Evolutionary conservation across 805 yeast species (phyloP), one percentile per base, ranked within the genome.

Genomic region (Kazachstania psychrophila): DNA sequence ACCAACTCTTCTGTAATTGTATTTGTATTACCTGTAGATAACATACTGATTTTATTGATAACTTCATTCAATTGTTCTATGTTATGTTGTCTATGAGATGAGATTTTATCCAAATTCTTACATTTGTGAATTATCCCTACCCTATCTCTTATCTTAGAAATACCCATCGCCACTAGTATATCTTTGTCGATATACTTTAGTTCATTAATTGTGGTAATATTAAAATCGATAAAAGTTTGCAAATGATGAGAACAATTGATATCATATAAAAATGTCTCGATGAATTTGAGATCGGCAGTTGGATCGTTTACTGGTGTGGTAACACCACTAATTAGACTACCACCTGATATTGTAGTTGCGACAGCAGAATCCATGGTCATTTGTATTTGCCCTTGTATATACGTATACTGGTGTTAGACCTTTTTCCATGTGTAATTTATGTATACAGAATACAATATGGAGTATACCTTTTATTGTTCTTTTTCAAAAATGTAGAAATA

Each of bases 61-160:
- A 54, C 33, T 5, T 47, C 55, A 12, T 43, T 41, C 25, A 50
- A 38, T 30, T 48, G 48, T 2, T 41, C 39, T 12, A 31, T 17
- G 11, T 40, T 35, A 16, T 38, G 31, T 20, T 36, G 38, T 41
- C 39, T 24, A 20, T 31, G 34, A 28, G 11, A 5, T 5, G 49
- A 9, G 33, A 45, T 54, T 33, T 60, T 75, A 48, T 28, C 64
- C 56, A 52, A 19, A 16, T 34, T 31, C 22, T 70, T 64, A 3
- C 83, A 66, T 15, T 79, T 77, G 12, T 73, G 64, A 48, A 79
- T 74, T 9, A 89, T 58, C 20, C 80, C 65, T 15, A 89, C 65
- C 19, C 96, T 64, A 56, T 92, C 97, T 1, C 97, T 96, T 12
- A 89, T 73, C 45, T 75, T 79, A n/a, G 49, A 44, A 9, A 89